Base-by-base conservation (phyloP, 1,284 basidiomycete genomes). In the Ustilago crameri region DNA sequence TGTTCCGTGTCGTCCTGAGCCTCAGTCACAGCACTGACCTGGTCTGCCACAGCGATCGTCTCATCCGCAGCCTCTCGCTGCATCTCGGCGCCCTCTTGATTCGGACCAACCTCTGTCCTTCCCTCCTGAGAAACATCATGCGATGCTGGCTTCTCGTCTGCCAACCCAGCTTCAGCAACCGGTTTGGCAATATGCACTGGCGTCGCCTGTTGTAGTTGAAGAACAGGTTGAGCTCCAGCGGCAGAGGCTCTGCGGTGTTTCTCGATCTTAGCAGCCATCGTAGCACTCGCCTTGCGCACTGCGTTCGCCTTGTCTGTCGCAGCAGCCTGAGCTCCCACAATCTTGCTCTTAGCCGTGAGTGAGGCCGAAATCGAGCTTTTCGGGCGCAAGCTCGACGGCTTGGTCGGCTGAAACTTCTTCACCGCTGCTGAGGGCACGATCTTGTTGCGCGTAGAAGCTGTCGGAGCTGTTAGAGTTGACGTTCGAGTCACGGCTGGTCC, bases 361-460 rank as follows among this genome's bases (percentile, higher is more conserved):
- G 47, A 43, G 2, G 51, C 38, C 8, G 68, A 53, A 14, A 71
- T 49, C 14, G 62, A 65, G 51, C 61, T 65, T 48, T 62, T 71
- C 0, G 46, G 30, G 2, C 51, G 53, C 48, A 44, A 30, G 35
- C 51, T 52, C 17, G 60, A 44, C n/a, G 50, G 24, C 32, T 64
- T 65, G 18, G 53, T 63, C 18, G 58, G 54, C 27, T 61, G 62
- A 24, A 59, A 65, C 44, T 58, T 61, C 22, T 62, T 71, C 1
- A 51, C 43, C 4, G 57, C 24, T 2, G 53, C 61, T 14, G 57
- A 18, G 10, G 56, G 61, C 8, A 65, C 59, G 24, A 70, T 42
- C 40, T 64, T 64, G 61, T 61, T 61, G 24, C 67, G 67, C n/a
- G 59, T 56, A 37, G 67, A 70, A 0, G 57, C 67, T 15, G 67